A percentile compares a stretch with the other conserved stretches of the same genome.
These are phyloP conservation scores for Aspergillus funiculosus DNA, from an alignment of 495 filamentous ascomycete genomes.

Conservation along the genomic window DNA sequence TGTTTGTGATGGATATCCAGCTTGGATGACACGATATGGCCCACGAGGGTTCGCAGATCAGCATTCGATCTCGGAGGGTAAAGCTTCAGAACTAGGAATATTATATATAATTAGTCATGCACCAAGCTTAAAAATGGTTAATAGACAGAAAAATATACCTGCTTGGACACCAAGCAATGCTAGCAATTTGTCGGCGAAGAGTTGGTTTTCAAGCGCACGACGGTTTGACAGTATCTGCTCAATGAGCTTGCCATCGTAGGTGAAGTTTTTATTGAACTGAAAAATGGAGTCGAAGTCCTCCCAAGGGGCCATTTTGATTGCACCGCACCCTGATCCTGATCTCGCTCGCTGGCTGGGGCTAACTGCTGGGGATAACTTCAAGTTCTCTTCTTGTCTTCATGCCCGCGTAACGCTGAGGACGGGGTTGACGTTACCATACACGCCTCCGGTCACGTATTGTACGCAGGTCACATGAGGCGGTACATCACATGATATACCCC, in stretches of 20 bases:
- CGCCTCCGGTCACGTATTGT: constrained; percentile 12
- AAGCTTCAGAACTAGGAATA: constrained; percentile 43
- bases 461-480: constrained; percentile 18
- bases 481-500: constrained; percentile 12
- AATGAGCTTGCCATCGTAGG: constrained; percentile 52
- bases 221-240: constrained; percentile 58
- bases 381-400: not conserved
- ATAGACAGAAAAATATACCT: constrained; percentile 39
- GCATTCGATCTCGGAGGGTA: constrained; percentile 66
- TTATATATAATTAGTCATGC: constrained; percentile 1
- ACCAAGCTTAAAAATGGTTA: not conserved
- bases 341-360: not conserved
- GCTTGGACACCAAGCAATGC: constrained; percentile 62
- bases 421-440: constrained; percentile 20
- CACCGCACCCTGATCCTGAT: not conserved
- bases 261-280: constrained; percentile 53
- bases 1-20: constrained; percentile 67
- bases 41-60: constrained; percentile 59
- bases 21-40: constrained; percentile 53
- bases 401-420: constrained; percentile 1
- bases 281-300: constrained; percentile 61
- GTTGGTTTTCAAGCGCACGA: constrained; percentile 54
- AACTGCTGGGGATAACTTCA: too few relatives aligned
- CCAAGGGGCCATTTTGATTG: constrained; percentile 37
- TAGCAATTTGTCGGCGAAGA: constrained; percentile 71